Evolutionary conservation across 108 stramenopile species (phyloP), one percentile per base, ranked within the genome.

Genomic region (Poteriospumella lacustris): DNA sequence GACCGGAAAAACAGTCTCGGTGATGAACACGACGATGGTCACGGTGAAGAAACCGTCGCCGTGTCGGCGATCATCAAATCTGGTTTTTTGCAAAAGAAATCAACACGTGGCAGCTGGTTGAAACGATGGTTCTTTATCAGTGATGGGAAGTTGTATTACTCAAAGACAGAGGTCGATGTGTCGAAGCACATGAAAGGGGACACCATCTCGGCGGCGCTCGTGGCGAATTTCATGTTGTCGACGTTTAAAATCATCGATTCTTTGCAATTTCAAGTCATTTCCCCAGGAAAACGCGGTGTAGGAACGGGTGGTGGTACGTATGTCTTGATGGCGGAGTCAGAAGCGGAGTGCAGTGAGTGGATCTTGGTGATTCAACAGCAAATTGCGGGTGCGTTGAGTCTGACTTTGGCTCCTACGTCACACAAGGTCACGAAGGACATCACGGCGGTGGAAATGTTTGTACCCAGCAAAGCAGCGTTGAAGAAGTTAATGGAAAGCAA

Each of bases 401-500:
- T 34, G 31, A 12, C 60, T 64, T 33, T 64, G 9, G 12, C 60
- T 64, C n/a, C n/a, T n/a, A n/a, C n/a, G n/a, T 64, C 60, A 5
- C 28, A 24, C 36, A 33, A 64, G 36, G 24, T 5, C 36, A 5
- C 28, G 36, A 33, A 64, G 28, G 60, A 19, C 9, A 9, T 19
- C 47, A 64, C 60, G 28, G 5, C 60, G 28, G 28, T 34, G 31
- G 31, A 9, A 12, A 5, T 64, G 9, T 64, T 64, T 24, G 60
- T 64, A 5, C 60, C 76, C 1, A 77, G 5, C 24, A 24, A 29
- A 24, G 29, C 5, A 2, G 39, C 39, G 31, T 26, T 84, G 31
- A 12, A 2, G 0, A 33, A 41, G 29, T 12, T 81, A 0, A 59
- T 64, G 59, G 64, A 82, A 42, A 52, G 43, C 1, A 89, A 89